phyloP scores from a whole-genome alignment of 164 flowering plant species.

The Annona squamosa region DNA sequence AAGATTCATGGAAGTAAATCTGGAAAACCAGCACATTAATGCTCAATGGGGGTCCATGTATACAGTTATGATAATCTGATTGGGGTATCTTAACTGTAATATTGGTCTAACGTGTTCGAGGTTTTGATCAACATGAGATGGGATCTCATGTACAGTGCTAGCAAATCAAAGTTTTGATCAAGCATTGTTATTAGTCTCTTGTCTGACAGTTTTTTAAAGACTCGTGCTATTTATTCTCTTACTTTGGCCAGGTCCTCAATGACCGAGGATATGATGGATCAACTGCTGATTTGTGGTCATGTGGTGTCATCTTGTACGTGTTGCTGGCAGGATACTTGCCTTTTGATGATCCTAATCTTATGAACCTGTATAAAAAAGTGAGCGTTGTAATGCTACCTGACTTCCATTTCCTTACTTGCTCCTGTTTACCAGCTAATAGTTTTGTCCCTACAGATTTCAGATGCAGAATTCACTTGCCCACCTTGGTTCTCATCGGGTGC shows the following conservation, averaged over 20 bases:
- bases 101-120: not conserved
- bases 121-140: not conserved
- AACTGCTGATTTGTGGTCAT: slow-evolving; percentile 97
- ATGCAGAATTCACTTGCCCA: slow-evolving; percentile 89
- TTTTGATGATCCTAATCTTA: slow-evolving; percentile 93
- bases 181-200: not conserved
- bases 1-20: no score
- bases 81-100: not conserved
- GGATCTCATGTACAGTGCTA: not conserved
- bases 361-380: slow-evolving; percentile 92
- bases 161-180: not conserved
- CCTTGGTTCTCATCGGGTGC: slow-evolving; percentile 92
- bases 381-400: slow-evolving; percentile 32
- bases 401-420: slow-evolving; percentile 2
- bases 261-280: slow-evolving; percentile 97
- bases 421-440: slow-evolving; percentile 11
- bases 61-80: not conserved
- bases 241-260: slow-evolving; percentile 66
- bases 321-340: slow-evolving; percentile 99
- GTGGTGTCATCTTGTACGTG: slow-evolving; percentile 97
- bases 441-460: slow-evolving; percentile 57
- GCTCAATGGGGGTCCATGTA: not conserved
- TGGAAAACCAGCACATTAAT: no score
- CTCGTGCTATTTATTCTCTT: not conserved
- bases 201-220: not conserved